Percentiles rank a stretch among this genome's conserved stretches.
phyloP scores from a whole-genome alignment of 192 early-diverging fungal species.

The Funneliformis mosseae region DNA sequence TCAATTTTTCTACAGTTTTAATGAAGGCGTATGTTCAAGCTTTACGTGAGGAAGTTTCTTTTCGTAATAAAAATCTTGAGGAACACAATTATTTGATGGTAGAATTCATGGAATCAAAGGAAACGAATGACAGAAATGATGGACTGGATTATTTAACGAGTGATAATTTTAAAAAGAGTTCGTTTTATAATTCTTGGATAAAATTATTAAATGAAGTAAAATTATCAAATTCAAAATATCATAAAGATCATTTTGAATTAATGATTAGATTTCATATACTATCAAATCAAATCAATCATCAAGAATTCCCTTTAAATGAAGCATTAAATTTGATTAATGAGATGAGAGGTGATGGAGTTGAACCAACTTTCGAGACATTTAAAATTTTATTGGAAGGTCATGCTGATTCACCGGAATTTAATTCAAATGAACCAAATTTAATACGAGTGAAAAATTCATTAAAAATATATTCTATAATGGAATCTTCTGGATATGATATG shows the following conservation, averaged over 20 bases:
- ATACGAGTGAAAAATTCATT: not conserved
- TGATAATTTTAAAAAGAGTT: not conserved
- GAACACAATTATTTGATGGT: not conserved
- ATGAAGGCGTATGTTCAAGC: slow-evolving; percentile 14
- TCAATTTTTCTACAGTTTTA: not conserved
- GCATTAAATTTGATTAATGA: not conserved
- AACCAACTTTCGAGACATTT: slow-evolving; percentile 4
- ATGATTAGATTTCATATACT: slow-evolving; percentile 18
- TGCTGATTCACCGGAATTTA: not conserved
- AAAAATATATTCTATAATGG: slow-evolving; percentile 13
- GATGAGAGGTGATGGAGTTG: slow-evolving; percentile 14
- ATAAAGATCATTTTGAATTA: slow-evolving; percentile 6
- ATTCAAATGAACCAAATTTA: not conserved
- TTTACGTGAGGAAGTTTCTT: not conserved
- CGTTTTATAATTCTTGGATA: slow-evolving; percentile 12
- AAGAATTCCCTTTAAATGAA: slow-evolving; percentile 16
- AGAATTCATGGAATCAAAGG: not conserved
- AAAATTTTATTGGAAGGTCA: not conserved
- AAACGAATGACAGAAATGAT: too few species aligned
- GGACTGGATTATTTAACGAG: not conserved
- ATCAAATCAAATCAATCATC: not conserved
- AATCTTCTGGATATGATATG: slow-evolving; percentile 6
- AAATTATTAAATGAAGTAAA: not conserved
- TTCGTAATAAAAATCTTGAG: not conserved
- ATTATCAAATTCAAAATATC: slow-evolving; percentile 3